Conservation (phyloP, 2,329 filamentous ascomycete genomes). For the Aspergillus sp. region DNA sequence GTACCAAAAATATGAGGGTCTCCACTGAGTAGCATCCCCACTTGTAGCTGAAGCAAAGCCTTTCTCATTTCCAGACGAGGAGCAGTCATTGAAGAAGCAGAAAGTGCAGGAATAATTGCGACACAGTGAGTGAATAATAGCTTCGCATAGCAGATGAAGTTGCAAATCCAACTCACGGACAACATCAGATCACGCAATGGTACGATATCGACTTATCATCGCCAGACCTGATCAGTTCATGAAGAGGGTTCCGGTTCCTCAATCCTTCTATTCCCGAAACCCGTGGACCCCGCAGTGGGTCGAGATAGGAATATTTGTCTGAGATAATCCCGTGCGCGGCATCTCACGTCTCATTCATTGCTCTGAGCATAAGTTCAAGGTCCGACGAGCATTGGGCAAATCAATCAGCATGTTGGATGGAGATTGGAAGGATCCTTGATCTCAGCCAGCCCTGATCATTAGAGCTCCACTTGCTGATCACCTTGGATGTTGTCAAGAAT, state of each 20-base stretch:
- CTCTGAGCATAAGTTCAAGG: not conserved
- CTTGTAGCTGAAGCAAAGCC: not conserved
- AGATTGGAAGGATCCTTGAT: not conserved
- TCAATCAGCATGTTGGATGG: not conserved
- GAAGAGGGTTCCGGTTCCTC: not conserved
- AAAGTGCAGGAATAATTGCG: not conserved
- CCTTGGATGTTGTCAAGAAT: not conserved
- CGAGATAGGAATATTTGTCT: constrained; percentile 7
- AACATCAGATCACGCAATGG: not conserved
- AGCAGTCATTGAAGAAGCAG: not conserved
- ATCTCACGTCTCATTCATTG: not conserved
- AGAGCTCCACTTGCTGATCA: not conserved
- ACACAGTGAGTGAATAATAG: too few relatives aligned
- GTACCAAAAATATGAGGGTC: not conserved
- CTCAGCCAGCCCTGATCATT: not conserved
- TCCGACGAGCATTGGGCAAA: not conserved
- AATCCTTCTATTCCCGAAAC: not conserved
- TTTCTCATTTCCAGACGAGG: not conserved
- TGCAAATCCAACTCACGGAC: not conserved
- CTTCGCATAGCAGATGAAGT: not conserved
- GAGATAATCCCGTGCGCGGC: not conserved
- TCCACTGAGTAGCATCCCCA: not conserved
- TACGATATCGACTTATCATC: not conserved
- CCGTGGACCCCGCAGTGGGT: constrained; percentile 8
- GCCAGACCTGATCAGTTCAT: not conserved